Base-by-base conservation (phyloP, 805 yeast genomes). In the Candida odintsovae region DNA sequence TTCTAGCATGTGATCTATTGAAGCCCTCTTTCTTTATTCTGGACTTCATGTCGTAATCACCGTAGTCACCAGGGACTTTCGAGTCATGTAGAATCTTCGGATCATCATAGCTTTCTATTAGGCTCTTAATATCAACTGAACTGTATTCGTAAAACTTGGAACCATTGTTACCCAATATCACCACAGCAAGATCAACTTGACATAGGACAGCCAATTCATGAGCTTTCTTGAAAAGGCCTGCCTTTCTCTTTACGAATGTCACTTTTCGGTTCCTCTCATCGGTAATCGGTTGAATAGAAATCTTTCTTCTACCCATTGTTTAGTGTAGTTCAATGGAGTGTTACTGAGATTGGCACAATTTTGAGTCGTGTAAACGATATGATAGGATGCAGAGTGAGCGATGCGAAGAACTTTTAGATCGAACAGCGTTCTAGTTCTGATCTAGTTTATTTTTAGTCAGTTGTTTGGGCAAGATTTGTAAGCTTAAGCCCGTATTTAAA, bases 221-320 rank as follows among this genome's bases (percentile, higher is more conserved):
- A 7, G 76, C 76, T 50, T 72, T 72, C 60, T 86, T 86, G 67
- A 94, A 90, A 28, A 92, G 72, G 2, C 99, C 99, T 0, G 96
- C 95, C 65, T 92, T 92, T 46, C 99, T 78, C 66, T 92, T 92
- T 52, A 88, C 88, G 64, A 92, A 94, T 0, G 99, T 92, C 43
- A 83, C 87, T 6, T 86, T 80, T 47, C 87, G 67, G 67, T 90
- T 92, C 47, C 98, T 74, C 64, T 92, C 97, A 57, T 92, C 96
- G 12, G 81, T 71, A 49, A 92, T 82, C 33, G 98, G 98, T 66
- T 87, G 82, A 57, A 92, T 92, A 51, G 86, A 94, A 54, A 92
- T 92, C 67, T 92, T 94, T 70, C 97, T 85, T 74, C 99, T 84
- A 45, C 99, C 99, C 99, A 92, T 94, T 43, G 26, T 26, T 11